These are phyloP conservation scores for Heterobasidion parviporum DNA, from an alignment of 1,284 basidiomycete genomes.

Conservation along the genomic window DNA sequence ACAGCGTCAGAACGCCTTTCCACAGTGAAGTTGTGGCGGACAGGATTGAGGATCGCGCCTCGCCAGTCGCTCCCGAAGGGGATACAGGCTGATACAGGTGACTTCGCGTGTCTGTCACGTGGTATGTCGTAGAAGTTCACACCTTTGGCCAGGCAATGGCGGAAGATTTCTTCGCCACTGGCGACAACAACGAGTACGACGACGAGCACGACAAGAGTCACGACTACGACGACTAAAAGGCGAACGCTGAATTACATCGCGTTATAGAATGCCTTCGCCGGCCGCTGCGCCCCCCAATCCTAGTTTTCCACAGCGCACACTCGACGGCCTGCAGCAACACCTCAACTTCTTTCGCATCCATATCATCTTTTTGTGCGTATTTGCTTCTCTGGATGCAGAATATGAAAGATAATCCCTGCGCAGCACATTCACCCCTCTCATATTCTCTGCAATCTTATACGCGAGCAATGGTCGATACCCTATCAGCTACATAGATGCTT, in stretches of 20 bases:
- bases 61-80: no score
- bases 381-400: background rate
- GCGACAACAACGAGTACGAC: background rate
- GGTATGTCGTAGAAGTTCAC: background rate
- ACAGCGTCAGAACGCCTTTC: no score
- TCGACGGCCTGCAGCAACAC: constrained; percentile 26
- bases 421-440: constrained; percentile 69
- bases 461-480: constrained; percentile 61
- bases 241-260: background rate
- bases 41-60: no score
- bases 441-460: constrained; percentile 69
- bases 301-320: constrained; percentile 1
- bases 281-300: background rate
- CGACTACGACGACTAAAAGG: background rate
- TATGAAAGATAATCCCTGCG: constrained; percentile 5
- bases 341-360: constrained; percentile 71
- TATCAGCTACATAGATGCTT: constrained; percentile 64
- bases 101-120: background rate
- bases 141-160: background rate
- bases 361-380: constrained; percentile 42
- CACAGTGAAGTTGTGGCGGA: no score
- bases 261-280: constrained; percentile 4
- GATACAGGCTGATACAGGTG: no score
- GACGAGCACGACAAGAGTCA: background rate
- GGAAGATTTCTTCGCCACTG: background rate